A percentile compares a stretch with the other conserved stretches of the same genome.
phyloP scores from a whole-genome alignment of 768 basidiomycete genomes.

The Boletus speciosus region DNA sequence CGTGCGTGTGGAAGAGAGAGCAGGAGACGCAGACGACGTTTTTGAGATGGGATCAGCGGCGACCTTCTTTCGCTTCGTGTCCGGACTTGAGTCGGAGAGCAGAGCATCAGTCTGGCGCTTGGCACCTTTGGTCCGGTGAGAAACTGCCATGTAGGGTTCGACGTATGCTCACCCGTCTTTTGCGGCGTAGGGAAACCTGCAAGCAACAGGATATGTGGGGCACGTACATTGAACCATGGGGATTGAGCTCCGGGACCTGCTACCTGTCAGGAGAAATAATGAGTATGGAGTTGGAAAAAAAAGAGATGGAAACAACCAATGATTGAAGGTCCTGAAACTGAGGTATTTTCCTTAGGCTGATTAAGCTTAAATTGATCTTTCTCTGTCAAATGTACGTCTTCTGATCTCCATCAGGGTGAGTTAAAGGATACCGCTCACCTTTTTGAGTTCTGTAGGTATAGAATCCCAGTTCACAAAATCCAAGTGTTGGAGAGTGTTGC shows the following conservation, averaged over 20 bases:
- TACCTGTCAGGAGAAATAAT: conserved; percentile 25
- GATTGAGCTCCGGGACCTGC: conserved; percentile 34
- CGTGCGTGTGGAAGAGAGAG: conserved; percentile 21
- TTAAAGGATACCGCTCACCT: conserved; percentile 36
- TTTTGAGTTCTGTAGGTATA: conserved; percentile 57
- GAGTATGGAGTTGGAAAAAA: background rate
- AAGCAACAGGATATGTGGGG: conserved; percentile 45
- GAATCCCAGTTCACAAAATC: conserved; percentile 59
- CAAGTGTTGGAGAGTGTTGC: conserved; percentile 46
- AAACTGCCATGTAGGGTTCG: background rate
- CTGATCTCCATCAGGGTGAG: background rate
- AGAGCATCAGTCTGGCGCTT: conserved; percentile 46
- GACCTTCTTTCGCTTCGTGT: conserved; percentile 41
- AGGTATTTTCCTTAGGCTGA: conserved; percentile 44
- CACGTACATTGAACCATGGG: conserved; percentile 56
- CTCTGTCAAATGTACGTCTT: conserved; percentile 37
- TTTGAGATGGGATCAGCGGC: conserved; percentile 15
- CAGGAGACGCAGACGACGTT: conserved; percentile 17
- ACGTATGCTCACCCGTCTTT: conserved; percentile 29
- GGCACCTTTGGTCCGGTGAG: conserved; percentile 22
- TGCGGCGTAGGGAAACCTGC: conserved; percentile 43
- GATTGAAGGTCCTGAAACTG: conserved; percentile 51
- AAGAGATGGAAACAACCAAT: conserved; percentile 35
- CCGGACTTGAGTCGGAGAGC: conserved; percentile 37
- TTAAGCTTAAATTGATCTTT: conserved; percentile 53